Evolutionary conservation across 805 yeast species (phyloP).

Genomic region (Dipodascus albidus): DNA sequence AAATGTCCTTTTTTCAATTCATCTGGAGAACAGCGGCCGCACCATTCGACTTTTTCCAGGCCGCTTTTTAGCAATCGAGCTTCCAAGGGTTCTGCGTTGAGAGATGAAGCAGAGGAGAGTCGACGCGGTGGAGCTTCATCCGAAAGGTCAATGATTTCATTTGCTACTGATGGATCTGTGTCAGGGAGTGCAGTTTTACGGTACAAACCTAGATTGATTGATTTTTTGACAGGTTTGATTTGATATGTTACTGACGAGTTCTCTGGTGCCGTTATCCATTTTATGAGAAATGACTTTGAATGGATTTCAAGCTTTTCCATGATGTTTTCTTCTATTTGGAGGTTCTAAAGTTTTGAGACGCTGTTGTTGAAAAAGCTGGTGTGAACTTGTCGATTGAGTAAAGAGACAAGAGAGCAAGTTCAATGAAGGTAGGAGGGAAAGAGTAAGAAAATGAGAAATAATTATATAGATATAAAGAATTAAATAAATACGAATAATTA

Average conservation of each 20-base stretch:
- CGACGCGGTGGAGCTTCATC: conserved; percentile 4
- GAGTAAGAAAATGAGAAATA: neutral
- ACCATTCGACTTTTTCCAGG: conserved; percentile 38
- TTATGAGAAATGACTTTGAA: conserved; percentile 76
- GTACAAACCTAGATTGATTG: conserved; percentile 32
- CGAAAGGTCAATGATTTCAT: conserved; percentile 9
- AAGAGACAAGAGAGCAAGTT: neutral
- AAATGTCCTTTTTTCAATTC: conserved; percentile 53
- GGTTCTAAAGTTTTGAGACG: too few species aligned
- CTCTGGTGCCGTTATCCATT: conserved; percentile 78
- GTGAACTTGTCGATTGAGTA: too few species aligned
- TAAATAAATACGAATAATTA: neutral
- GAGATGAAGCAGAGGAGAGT: conserved; percentile 11
- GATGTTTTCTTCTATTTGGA: neutral
- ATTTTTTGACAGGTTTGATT: conserved; percentile 62
- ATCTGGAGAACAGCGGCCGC: conserved; percentile 48
- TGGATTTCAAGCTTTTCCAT: conserved; percentile 92
- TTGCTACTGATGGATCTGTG: neutral
- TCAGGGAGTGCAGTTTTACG: conserved; percentile 8
- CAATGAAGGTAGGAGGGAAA: neutral
- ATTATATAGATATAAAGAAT: too few species aligned
- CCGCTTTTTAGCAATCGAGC: conserved; percentile 48
- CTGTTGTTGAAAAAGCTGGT: too few species aligned
- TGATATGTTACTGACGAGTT: conserved; percentile 64
- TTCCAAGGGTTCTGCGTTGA: conserved; percentile 12